Evolutionary conservation across 192 early-diverging fungal genomes (phyloP), one percentile per base, ranked within the genome.

Genomic region (Entomortierella beljakovae): DNA sequence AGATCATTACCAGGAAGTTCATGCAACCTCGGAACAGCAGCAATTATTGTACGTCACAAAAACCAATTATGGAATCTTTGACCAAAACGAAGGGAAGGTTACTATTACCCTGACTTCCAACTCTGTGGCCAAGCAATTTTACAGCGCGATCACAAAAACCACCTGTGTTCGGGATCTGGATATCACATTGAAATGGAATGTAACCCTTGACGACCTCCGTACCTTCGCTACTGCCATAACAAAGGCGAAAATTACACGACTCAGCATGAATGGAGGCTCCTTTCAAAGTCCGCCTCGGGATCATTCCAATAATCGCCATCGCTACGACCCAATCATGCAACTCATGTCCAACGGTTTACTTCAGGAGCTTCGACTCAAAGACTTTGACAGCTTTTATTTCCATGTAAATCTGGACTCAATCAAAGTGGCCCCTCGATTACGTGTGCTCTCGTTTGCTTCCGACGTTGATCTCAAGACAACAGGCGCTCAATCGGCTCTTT

Each of bases 281-380:
- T 63, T 63, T 48, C 32, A 63, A 20, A 32, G 32, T n/a, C 61
- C 61, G 2, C 9, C 35, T 3, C 48, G 25, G 3, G 61, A 63
- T 35, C 13, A 51, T 31, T 20, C 37, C 32, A 51, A 63, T 22
- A 18, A 46, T 29, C 20, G 48, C 7, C 61, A 48, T 51, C 61
- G 61, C 49, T 63, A 51, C 32, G 61, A 63, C 28, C 61, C 61
- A 6, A 51, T 63, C 18, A 13, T 63, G 20, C 43, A 63, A 51
- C 48, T 63, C 8, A 50, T 63, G 31, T 42, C 35, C 11, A 63
- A 63, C 26, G 23, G 11, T 1, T 9, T 29, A n/a, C 28, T 63
- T 29, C 61, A 63, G 15, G 7, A 11, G 1, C 7, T 63, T 9
- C 11, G 16, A 22, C 46, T 63, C 28, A 6, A 50, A 1, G 28